These are phyloP conservation scores for Escallonia rubra DNA, from an alignment of 129 eudicot species.

Conservation along the genomic window DNA sequence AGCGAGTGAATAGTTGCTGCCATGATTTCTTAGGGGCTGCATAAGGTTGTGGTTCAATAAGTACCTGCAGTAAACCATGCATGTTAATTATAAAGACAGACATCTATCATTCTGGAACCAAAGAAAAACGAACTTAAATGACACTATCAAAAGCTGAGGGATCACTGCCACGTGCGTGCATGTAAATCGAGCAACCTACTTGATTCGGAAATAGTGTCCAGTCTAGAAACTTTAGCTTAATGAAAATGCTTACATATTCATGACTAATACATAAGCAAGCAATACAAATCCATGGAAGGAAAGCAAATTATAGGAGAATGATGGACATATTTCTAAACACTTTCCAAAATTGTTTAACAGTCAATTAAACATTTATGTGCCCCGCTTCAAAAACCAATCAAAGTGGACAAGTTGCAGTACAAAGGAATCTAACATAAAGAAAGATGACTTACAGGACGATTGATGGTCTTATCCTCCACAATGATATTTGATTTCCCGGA, in stretches of 20 bases:
- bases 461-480: conserved; percentile 56
- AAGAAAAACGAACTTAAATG: too few species aligned
- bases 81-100: not conserved
- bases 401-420: not conserved
- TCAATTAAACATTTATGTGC: not conserved
- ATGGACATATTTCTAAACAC: too few species aligned
- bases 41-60: conserved; percentile 45
- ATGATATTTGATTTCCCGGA: conserved; percentile 28
- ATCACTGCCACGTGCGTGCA: too few species aligned
- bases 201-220: too few species aligned
- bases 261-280: too few species aligned
- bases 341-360: too few species aligned
- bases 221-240: too few species aligned
- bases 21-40: conserved; percentile 78
- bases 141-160: too few species aligned
- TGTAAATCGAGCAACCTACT: too few species aligned
- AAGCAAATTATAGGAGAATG: too few species aligned
- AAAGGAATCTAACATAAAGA: not conserved
- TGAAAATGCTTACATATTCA: too few species aligned
- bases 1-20: conserved; percentile 78
- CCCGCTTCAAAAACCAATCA: not conserved
- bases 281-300: too few species aligned
- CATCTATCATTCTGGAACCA: not conserved
- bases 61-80: conserved; percentile 40
- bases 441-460: conserved; percentile 57